Evolutionary conservation across 495 filamentous ascomycete species (phyloP), one percentile per base, ranked within the genome.

Genomic region (Penicillium diatomitis): DNA sequence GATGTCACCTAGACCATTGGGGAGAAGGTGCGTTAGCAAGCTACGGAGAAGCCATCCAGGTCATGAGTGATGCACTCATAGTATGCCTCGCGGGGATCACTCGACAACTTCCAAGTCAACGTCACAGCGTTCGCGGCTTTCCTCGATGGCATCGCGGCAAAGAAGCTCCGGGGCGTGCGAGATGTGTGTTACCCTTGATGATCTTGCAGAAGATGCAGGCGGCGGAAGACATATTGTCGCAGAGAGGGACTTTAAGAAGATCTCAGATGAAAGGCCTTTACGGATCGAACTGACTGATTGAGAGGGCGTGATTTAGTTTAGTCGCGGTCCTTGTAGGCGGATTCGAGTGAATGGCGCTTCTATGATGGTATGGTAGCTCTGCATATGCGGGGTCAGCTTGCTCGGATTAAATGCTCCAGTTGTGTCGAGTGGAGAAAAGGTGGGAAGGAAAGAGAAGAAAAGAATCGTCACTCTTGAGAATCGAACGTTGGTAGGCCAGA

Each of bases 141-240:
- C 20, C 20, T 20, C 20, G 20, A 20, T 20, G 20, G 20, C 20
- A 20, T 20, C 20, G 20, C 20, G 20, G 20, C 20, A 20, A 20
- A 20, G 20, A 20, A 20, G 20, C 20, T 20, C 20, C 20, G 20
- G 20, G 20, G 20, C 20, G 20, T 20, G 20, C 20, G 20, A 20
- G 20, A 20, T 2, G 20, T 20, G 20, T 0, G 20, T 50, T 71
- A 85, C 90, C 92, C 76, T 94, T 95, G 71, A 98, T 86, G 65
- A 98, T 97, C 63, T 86, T 95, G 79, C 92, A 98, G 75, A 98
- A 98, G 66, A 97, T 90, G 60, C 92, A 98, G 39, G 87, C 79
- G 20, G 83, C 76, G 41, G 69, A 65, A 30, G 68, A 59, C 69
- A 72, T 73, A 32, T 43, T 64, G 41, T 32, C 31, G 39, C 20